Evolutionary conservation across 331 rosid genomes (phyloP).

Genomic region (Malus hybrid): DNA sequence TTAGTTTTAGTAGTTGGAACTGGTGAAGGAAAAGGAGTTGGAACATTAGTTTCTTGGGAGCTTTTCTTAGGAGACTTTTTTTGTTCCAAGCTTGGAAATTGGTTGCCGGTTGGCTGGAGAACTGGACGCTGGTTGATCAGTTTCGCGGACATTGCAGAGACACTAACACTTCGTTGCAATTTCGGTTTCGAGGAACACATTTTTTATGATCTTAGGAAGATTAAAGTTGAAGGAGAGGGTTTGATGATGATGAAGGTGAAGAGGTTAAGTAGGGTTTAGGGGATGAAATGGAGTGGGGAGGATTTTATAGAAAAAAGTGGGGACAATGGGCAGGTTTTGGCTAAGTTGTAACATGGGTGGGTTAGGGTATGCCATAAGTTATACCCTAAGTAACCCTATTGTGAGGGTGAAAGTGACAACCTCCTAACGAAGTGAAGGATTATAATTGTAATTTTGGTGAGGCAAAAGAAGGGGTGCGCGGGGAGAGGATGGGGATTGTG

Average conservation of each 20-base stretch:
- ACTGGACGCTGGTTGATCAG: conserved; percentile 6
- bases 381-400: conserved; percentile 10
- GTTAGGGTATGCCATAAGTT: conserved; percentile 14
- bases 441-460: background rate
- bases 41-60: background rate
- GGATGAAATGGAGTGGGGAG: background rate
- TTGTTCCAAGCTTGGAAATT: conserved; percentile 18
- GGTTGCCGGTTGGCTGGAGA: conserved; percentile 23
- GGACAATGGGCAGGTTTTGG: conserved; percentile 14
- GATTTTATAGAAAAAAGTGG: conserved; percentile 19
- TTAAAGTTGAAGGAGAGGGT: background rate
- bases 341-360: conserved; percentile 21
- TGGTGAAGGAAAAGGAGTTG: conserved; percentile 6
- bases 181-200: conserved; percentile 22
- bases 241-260: background rate
- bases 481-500: background rate
- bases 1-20: conserved; percentile 4
- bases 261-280: conserved; percentile 5
- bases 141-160: background rate
- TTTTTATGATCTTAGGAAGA: background rate
- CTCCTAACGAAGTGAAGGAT: background rate
- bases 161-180: background rate
- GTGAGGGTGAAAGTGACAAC: conserved; percentile 13
- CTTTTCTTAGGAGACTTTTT: conserved; percentile 6
- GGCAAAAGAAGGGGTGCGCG: background rate